Evolutionary conservation across 2,329 filamentous ascomycete species (phyloP), one percentile per base, ranked within the genome.

Genomic region (Calycina herbarum): DNA sequence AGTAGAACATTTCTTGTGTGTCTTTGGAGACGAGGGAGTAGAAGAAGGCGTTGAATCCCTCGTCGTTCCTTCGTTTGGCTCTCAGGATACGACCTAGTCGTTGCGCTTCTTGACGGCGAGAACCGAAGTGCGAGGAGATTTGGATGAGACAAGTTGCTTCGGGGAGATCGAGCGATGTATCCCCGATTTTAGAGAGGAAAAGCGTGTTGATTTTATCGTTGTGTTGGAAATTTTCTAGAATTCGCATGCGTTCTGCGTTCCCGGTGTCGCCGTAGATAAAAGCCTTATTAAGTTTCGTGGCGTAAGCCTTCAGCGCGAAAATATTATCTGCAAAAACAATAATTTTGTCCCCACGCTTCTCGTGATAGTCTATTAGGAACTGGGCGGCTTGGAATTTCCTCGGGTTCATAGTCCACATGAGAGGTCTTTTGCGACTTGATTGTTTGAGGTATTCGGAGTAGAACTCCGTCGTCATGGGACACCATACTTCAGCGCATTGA

Each of bases 261-360:
- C 88, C 86, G 0, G 95, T 99, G 65, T 89, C 91, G 61, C 95
- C 95, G 73, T 92, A 97, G 71, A 99, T 97, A 77, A 89, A 97
- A 0, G 92, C 90, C 76, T 97, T 97, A 59, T 86, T 86, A 45
- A 98, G 82, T 71, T 93, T 94, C 31, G 87, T 82, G 3, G 95
- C 94, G 74, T 98, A 97, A 51, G 89, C 86, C 71, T 94, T 87
- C 35, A 99, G 82, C 0, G 95, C 94, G 74, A 95, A 98, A 51
- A 99, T 93, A 71, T 98, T 97, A 77, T 99, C 95, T 0, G 93
- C 97, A 77, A 98, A 98, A 56, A 99, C 94, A 69, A 98, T 98
- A 72, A 98, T 93, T 79, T 98, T 98, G 81, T 98, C 95, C 38
- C 95, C 94, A 67, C 95, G 87, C 64, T 88, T 89, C 78, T 98